Percentiles rank a stretch among this genome's conserved stretches.
phyloP scores from a whole-genome alignment of 2,329 filamentous ascomycete species.

The Fusarium sp. region DNA sequence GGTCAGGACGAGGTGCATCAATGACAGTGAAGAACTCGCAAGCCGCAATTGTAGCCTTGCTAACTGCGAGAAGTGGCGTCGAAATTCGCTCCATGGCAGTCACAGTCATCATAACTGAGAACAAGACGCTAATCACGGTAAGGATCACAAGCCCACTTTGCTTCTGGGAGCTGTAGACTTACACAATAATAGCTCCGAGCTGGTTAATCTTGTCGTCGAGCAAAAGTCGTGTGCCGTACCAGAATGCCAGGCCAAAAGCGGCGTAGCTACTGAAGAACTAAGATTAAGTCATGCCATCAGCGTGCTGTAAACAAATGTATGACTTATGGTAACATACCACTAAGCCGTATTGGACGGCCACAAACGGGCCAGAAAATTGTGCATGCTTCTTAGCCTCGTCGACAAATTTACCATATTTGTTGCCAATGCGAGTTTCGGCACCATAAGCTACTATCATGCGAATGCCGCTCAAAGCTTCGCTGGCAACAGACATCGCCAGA shows the following conservation, averaged over 20 bases:
- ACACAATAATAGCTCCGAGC: background rate
- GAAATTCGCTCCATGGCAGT: slow-evolving; percentile 8
- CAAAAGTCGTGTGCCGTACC: slow-evolving; percentile 16
- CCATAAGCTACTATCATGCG: slow-evolving; percentile 61
- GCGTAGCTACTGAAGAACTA: slow-evolving; percentile 21
- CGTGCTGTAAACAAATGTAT: no score
- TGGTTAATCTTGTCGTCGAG: slow-evolving; percentile 12
- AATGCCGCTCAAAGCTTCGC: slow-evolving; percentile 59
- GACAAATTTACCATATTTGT: slow-evolving; percentile 56
- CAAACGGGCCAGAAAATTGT: slow-evolving; percentile 41
- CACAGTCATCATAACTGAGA: slow-evolving; percentile 14
- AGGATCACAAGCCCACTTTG: no score
- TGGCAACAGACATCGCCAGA: slow-evolving; percentile 56
- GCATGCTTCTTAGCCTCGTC: slow-evolving; percentile 54
- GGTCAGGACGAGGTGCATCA: slow-evolving; percentile 4
- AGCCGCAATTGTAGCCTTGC: slow-evolving; percentile 7
- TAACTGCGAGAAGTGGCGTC: background rate
- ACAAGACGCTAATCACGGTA: background rate
- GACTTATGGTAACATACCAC: slow-evolving; percentile 2
- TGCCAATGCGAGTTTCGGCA: slow-evolving; percentile 55
- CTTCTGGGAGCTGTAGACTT: no score
- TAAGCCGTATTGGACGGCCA: slow-evolving; percentile 47
- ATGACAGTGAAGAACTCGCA: slow-evolving; percentile 20
- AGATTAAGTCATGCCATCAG: no score
- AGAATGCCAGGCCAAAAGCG: slow-evolving; percentile 24